Evolutionary conservation across 495 filamentous ascomycete genomes (phyloP).

Genomic region (Penicillium desertorum): DNA sequence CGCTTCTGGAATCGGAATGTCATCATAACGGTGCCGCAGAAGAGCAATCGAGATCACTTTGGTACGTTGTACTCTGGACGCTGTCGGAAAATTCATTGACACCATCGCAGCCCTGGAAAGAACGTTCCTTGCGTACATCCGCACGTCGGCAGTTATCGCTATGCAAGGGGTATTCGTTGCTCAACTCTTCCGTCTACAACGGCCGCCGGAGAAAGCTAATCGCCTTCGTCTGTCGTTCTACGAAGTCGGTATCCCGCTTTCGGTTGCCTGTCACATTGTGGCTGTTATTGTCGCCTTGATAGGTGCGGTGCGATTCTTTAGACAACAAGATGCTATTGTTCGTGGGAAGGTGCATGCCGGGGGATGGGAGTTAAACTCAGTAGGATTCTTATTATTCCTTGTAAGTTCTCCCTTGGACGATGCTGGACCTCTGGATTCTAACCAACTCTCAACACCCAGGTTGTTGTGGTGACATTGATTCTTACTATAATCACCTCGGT

Average conservation of each 20-base stretch:
- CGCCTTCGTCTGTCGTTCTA: constrained; percentile 54
- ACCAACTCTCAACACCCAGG: constrained; percentile 14
- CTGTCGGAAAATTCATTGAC: background rate
- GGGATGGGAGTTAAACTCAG: constrained; percentile 64
- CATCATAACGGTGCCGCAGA: constrained; percentile 42
- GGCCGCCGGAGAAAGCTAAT: constrained; percentile 28
- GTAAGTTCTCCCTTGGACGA: constrained; percentile 40
- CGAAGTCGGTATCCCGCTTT: constrained; percentile 63
- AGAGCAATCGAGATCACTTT: constrained; percentile 48
- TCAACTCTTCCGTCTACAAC: constrained; percentile 70
- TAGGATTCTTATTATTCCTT: constrained; percentile 48
- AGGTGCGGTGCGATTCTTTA: constrained; percentile 67
- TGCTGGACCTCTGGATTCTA: background rate
- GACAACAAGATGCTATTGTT: constrained; percentile 65
- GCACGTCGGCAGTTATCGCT: constrained; percentile 67
- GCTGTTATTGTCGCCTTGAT: constrained; percentile 57
- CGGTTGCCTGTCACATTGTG: constrained; percentile 55
- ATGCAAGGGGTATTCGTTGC: constrained; percentile 66
- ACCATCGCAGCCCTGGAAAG: constrained; percentile 64
- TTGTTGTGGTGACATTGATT: constrained; percentile 30
- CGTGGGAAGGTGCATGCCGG: constrained; percentile 63
- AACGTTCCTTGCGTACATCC: constrained; percentile 76
- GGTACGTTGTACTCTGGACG: constrained; percentile 25
- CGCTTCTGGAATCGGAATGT: constrained; percentile 45
- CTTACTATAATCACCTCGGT: constrained; percentile 35